Base-by-base conservation (phyloP, 192 early-diverging fungal species). In the Rhizoclosmatium sp. region DNA sequence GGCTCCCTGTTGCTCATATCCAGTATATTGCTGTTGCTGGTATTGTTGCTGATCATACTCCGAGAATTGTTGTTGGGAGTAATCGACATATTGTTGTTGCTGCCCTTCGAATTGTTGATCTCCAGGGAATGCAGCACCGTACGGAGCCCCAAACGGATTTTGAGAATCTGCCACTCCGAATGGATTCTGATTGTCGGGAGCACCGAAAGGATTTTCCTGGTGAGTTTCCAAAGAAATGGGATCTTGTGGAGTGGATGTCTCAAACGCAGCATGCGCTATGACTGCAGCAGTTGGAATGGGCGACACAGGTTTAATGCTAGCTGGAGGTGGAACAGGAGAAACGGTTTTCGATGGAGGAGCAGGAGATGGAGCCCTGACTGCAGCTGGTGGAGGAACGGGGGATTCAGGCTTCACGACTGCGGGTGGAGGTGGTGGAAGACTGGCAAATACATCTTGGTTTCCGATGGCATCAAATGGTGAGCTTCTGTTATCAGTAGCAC, bases 111-210 rank as follows among this genome's bases (percentile, higher is more conserved):
- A 39, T 31, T 31, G 19, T 64, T 64, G 61, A 16, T 64, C 54
- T n/a, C 9, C 54, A 56, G 54, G 54, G 19, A 56, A 9, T n/a
- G 54, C 54, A 9, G 9, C 54, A 56, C 10, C 10, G 10, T 9
- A 9, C 54, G 54, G 54, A 56, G 19, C 19, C 54, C 54, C 54
- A 40, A 65, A 65, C 12, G 62, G 21, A 40, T 40, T 39, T 65
- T 19, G 62, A 31, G 62, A 19, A 39, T 12, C 62, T 39, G 62
- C 62, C 19, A 39, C 19, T 14, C 21, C 62, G 40, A 65, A 65
- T 39, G 62, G 62, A 39, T 65, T 65, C 40, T 19, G 54, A 56
- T n/a, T 56, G 9, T 56, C 54, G 54, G 54, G 54, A n/a, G 54
- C 54, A 56, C 54, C 54, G 54, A 56, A 56, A 9, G 54, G 54